Evolutionary conservation across 352 stramenopile species (phyloP).

Genomic region (Aphanomyces cochlioides): DNA sequence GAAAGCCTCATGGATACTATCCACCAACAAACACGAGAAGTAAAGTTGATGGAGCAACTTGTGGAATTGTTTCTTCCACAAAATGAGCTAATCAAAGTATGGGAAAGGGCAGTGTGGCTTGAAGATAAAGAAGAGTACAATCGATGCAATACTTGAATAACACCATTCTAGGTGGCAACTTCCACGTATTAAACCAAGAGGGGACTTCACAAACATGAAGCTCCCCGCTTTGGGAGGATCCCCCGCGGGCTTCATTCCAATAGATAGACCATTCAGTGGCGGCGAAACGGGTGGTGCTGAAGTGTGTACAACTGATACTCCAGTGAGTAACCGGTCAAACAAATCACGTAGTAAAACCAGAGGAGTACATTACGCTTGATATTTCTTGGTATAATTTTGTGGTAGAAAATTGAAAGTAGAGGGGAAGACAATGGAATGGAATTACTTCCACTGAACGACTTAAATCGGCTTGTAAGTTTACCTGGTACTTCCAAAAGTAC

Average conservation of each 20-base stretch:
- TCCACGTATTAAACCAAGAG: constrained; percentile 68
- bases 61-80: constrained; percentile 78
- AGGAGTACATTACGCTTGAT: neutral
- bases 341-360: constrained; percentile 21
- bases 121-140: constrained; percentile 67
- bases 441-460: constrained; percentile 20
- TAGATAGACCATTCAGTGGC: constrained; percentile 25
- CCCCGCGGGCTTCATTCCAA: constrained; percentile 5
- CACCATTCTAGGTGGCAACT: constrained; percentile 45
- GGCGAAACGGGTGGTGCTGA: constrained; percentile 26
- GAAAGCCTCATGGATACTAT: constrained; percentile 84
- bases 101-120: constrained; percentile 77
- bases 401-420: constrained; percentile 20
- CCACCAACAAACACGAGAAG: constrained; percentile 85
- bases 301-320: constrained; percentile 1
- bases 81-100: constrained; percentile 85
- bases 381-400: neutral
- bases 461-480: constrained; percentile 14
- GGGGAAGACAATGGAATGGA: constrained; percentile 19
- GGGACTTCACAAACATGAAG: constrained; percentile 79
- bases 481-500: constrained; percentile 17
- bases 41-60: constrained; percentile 85
- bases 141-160: constrained; percentile 2
- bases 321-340: constrained; percentile 26
- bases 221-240: constrained; percentile 43